Evolutionary conservation across 768 basidiomycete species (phyloP), one percentile per base, ranked within the genome.

Genomic region (Boletus rubroflammeus): DNA sequence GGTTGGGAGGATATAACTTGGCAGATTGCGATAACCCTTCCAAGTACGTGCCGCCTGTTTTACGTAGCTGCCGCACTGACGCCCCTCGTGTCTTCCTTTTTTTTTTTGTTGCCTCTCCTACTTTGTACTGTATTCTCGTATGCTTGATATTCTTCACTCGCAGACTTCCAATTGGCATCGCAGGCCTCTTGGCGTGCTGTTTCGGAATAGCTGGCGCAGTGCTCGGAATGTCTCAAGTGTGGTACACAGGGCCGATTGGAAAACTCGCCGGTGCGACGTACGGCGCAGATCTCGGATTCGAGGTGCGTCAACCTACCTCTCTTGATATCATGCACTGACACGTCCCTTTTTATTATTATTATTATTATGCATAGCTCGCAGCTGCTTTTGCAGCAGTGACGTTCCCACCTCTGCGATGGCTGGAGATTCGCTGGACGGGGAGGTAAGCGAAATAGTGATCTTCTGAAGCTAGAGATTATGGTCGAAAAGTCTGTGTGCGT

Each of bases 231-330:
- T 75, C 80, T 8, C 73, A 79, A 54, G 70, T 68, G 6, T 80
- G 80, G 79, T 81, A 80, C 51, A 77, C 73, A 2, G 81, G 81
- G 1, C 81, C 80, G 0, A 60, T 81, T 3, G 81, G 73, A 3
- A 62, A 61, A 44, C 53, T 72, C 42, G 75, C 78, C 5, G 78
- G 79, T 13, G 72, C 64, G 3, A 23, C 35, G 11, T 74, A 63
- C 38, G 80, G 81, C 29, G 80, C 78, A 1, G 81, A 82, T 59
- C 69, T 82, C 28, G 81, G 81, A 31, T 81, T 82, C 52, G 81
- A 82, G 71, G 76, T 79, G 28, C 29, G 72, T 1, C 23, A 25
- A 25, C 23, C 23, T 34, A 6, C 2, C 5, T n/a, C n/a, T 10
- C 8, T 19, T 17, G 34, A 10, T 11, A 5, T 9, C 23, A 21